A percentile compares a stretch with the other conserved stretches of the same genome.
phyloP scores from a whole-genome alignment of 2,329 filamentous ascomycete species.

The Thielaviopsis populi region DNA sequence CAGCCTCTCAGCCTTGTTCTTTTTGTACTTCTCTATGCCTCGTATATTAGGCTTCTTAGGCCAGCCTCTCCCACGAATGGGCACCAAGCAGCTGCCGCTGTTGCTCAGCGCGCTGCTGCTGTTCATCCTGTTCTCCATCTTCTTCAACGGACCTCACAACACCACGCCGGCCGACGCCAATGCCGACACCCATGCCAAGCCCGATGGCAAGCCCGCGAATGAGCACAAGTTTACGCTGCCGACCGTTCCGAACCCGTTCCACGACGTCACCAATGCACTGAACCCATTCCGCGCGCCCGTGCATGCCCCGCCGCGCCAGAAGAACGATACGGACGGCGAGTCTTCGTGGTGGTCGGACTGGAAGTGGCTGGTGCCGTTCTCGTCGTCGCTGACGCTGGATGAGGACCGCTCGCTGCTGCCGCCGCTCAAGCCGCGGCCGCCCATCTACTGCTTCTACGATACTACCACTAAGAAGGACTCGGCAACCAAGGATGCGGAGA shows the following conservation, averaged over 20 bases:
- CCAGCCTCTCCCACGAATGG: slow-evolving; percentile 35
- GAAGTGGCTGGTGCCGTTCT: slow-evolving; percentile 79
- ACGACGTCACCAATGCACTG: slow-evolving; percentile 33
- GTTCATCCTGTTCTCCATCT: slow-evolving; percentile 38
- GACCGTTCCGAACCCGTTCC: slow-evolving; percentile 29
- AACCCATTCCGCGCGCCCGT: slow-evolving; percentile 55
- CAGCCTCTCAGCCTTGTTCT: not conserved
- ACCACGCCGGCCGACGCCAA: not conserved
- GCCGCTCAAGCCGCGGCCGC: slow-evolving; percentile 51
- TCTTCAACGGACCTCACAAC: slow-evolving; percentile 27
- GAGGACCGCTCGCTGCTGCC: slow-evolving; percentile 74
- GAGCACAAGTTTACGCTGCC: slow-evolving; percentile 37
- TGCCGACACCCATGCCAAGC: not conserved
- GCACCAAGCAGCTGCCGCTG: slow-evolving; percentile 37
- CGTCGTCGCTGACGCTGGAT: slow-evolving; percentile 62
- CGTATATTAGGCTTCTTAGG: slow-evolving; percentile 29
- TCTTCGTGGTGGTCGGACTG: slow-evolving; percentile 78
- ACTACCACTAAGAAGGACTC: slow-evolving; percentile 45
- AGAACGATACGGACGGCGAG: slow-evolving; percentile 63
- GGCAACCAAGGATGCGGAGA: slow-evolving; percentile 55
- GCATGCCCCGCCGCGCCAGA: slow-evolving; percentile 58
- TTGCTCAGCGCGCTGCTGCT: slow-evolving; percentile 37
- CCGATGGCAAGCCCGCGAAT: slow-evolving; percentile 17
- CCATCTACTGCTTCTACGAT: slow-evolving; percentile 88
- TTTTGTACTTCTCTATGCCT: slow-evolving; percentile 27